These are phyloP conservation scores for Sporopachydermia cereana DNA, from an alignment of 1,139 yeast genomes.

Conservation along the genomic window DNA sequence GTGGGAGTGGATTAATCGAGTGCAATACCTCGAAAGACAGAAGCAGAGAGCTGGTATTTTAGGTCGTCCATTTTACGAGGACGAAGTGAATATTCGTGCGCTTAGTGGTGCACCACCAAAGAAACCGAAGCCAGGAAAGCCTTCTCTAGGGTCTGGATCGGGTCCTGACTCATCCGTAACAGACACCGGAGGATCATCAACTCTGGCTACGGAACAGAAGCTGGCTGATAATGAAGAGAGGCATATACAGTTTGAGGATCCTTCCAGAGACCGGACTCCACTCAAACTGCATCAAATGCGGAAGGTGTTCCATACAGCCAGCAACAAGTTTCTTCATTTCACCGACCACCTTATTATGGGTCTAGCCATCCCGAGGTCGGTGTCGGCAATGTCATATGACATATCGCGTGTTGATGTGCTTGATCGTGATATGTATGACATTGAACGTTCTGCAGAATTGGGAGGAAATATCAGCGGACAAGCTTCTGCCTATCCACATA, in stretches of 20 bases:
- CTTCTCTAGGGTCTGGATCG: background rate
- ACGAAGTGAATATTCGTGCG: constrained; percentile 29
- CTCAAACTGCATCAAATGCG: background rate
- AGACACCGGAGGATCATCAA: background rate
- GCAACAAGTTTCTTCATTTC: background rate
- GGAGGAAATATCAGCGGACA: background rate
- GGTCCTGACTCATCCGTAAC: background rate
- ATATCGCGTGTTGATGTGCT: background rate
- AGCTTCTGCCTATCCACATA: background rate
- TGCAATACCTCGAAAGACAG: constrained; percentile 46
- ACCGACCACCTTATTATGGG: background rate
- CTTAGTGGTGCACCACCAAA: background rate
- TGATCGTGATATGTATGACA: background rate
- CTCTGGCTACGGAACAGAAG: background rate
- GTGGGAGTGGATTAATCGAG: constrained; percentile 83
- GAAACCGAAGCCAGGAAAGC: background rate
- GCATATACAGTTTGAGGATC: constrained; percentile 1
- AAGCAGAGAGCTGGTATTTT: constrained; percentile 68
- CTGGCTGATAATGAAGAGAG: background rate
- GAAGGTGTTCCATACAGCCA: background rate
- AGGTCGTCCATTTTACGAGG: constrained; percentile 71
- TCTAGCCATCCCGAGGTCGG: background rate
- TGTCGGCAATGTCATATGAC: constrained; percentile 5
- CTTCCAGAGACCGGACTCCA: background rate
- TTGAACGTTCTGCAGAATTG: background rate